Conservation (phyloP, 768 basidiomycete genomes). For the Tylopilus rubrobrunneus region DNA sequence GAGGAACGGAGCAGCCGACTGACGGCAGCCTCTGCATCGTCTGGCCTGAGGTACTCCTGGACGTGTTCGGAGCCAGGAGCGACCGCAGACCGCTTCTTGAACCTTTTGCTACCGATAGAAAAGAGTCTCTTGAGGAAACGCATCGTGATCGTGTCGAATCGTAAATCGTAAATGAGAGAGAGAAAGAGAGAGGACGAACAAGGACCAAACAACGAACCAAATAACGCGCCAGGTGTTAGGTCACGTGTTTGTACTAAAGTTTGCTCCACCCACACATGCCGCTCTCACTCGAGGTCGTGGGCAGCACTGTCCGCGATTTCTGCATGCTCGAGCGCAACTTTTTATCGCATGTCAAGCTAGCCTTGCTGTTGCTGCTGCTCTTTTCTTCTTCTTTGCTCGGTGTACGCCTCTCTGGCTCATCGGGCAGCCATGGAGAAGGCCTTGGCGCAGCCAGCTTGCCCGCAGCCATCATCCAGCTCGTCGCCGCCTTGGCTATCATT, state of each 20-base stretch:
- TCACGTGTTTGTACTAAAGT: conserved; percentile 15
- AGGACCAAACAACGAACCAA: conserved; percentile 41
- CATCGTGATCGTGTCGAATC: conserved; percentile 42
- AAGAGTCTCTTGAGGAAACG: conserved; percentile 68
- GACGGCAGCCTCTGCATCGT: conserved; percentile 44
- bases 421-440: conserved; percentile 19
- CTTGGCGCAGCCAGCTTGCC: conserved; percentile 37
- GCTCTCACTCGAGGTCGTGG: conserved; percentile 40
- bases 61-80: conserved; percentile 23
- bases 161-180: conserved; percentile 26
- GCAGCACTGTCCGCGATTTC: conserved; percentile 68
- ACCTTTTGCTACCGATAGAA: conserved; percentile 64
- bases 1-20: conserved; percentile 64
- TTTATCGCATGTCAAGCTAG: conserved; percentile 64
- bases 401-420: conserved; percentile 49
- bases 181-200: conserved; percentile 28
- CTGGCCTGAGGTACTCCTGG: conserved; percentile 20
- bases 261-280: neutral
- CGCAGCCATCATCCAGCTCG: conserved; percentile 50
- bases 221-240: conserved; percentile 17
- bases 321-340: conserved; percentile 79
- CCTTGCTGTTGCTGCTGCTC: conserved; percentile 57
- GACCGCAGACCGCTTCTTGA: conserved; percentile 39
- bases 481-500: conserved; percentile 51
- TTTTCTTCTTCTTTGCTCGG: conserved; percentile 62